Evolutionary conservation across 331 rosid genomes (phyloP).

Genomic region (Dryas integrifolia): DNA sequence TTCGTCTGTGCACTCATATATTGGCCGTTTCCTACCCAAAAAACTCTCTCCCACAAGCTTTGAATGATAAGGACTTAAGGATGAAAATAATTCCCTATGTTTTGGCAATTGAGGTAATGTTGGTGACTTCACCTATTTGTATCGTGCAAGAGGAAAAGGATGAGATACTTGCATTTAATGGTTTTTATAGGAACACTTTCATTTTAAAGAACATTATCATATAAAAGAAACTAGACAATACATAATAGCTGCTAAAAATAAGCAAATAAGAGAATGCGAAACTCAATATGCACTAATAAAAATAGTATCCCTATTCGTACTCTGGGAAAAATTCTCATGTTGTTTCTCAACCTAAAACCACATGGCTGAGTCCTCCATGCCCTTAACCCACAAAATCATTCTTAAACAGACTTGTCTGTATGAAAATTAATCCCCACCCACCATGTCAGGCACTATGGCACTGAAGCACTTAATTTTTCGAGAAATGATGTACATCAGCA

Average conservation of each 20-base stretch:
- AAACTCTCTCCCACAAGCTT: conserved; percentile 94
- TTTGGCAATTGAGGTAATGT: conserved; percentile 76
- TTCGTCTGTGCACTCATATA: conserved; percentile 79
- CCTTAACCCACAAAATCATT: too few relatives aligned
- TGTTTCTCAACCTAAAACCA: too few relatives aligned
- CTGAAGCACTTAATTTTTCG: too few relatives aligned
- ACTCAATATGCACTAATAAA: background rate
- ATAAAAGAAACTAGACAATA: background rate
- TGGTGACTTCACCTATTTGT: conserved; percentile 72
- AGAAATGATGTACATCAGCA: too few relatives aligned
- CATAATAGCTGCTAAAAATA: background rate
- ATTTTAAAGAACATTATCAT: background rate
- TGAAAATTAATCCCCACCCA: too few relatives aligned
- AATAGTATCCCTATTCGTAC: too few relatives aligned
- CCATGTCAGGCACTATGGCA: too few relatives aligned
- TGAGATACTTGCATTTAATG: conserved; percentile 14
- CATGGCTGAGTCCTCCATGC: too few relatives aligned
- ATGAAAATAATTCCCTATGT: conserved; percentile 66
- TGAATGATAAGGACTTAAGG: conserved; percentile 76
- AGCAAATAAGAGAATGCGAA: background rate
- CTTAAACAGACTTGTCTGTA: too few relatives aligned
- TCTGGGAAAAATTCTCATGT: too few relatives aligned
- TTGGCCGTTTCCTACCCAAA: conserved; percentile 85
- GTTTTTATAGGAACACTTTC: background rate
- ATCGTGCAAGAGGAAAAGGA: conserved; percentile 26